A percentile compares a stretch with the other conserved stretches of the same genome.
Conservation (phyloP, 2,329 filamentous ascomycete genomes). For the Venturia effusa region DNA sequence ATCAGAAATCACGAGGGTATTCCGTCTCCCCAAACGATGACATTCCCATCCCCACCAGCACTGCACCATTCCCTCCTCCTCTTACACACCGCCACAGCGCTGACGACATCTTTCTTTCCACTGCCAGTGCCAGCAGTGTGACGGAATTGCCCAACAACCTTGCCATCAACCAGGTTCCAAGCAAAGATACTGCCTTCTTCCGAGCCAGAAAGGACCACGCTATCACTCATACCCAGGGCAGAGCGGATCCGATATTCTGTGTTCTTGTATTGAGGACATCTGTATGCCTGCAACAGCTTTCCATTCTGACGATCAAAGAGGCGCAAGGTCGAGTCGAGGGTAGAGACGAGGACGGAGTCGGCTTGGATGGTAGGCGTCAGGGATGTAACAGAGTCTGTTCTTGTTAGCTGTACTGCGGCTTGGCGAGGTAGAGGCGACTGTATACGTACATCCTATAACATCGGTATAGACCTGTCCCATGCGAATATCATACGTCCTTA, state of each 20-base stretch:
- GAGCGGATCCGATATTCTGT: conserved; percentile 64
- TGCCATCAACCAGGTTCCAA: conserved; percentile 76
- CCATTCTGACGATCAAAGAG: conserved; percentile 73
- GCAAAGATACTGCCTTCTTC: conserved; percentile 65
- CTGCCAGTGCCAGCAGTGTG: conserved; percentile 27
- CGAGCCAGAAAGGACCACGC: conserved; percentile 69
- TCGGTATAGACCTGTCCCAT: conserved; percentile 62
- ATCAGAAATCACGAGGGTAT: not conserved
- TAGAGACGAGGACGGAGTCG: conserved; percentile 62
- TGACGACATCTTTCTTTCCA: conserved; percentile 28
- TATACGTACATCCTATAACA: conserved; percentile 46
- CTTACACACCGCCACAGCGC: conserved; percentile 37
- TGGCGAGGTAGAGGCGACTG: not conserved
- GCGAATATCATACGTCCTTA: conserved; percentile 72
- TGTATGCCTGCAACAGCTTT: conserved; percentile 61
- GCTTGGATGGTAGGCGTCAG: conserved; percentile 60
- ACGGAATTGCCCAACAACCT: conserved; percentile 50
- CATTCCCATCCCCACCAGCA: conserved; percentile 36
- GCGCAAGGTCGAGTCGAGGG: conserved; percentile 64
- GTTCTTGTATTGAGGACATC: conserved; percentile 46
- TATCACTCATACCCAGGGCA: conserved; percentile 64
- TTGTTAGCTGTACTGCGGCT: not conserved
- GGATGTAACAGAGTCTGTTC: conserved; percentile 57
- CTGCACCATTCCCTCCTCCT: conserved; percentile 37
- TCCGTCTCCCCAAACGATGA: conserved; percentile 13